Percentiles rank a stretch among this genome's conserved stretches.
These are phyloP conservation scores for Reticulascus tulasneorum DNA, from an alignment of 2,329 filamentous ascomycete genomes.

Conservation along the genomic window DNA sequence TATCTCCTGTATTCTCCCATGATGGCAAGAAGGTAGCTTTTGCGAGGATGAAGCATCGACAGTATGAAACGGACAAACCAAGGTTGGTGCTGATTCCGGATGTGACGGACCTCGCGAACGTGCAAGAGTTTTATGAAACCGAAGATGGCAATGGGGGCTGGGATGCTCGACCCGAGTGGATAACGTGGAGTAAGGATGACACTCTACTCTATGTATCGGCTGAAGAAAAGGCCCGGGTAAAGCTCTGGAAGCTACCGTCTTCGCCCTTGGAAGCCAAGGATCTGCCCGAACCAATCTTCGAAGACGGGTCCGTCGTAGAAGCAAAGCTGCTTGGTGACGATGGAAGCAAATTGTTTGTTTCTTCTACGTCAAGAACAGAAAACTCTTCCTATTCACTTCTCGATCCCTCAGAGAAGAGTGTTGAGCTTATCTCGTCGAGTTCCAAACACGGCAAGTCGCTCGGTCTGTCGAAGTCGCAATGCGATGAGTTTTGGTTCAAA, in stretches of 20 bases:
- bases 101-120: slow-evolving; percentile 51
- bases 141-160: slow-evolving; percentile 60
- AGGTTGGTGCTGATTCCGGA: slow-evolving; percentile 63
- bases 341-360: slow-evolving; percentile 54
- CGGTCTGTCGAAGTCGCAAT: slow-evolving; percentile 59
- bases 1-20: slow-evolving; percentile 68
- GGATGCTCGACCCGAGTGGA: slow-evolving; percentile 54
- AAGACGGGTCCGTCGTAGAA: slow-evolving; percentile 50
- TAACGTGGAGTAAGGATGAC: slow-evolving; percentile 56
- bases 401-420: slow-evolving; percentile 35
- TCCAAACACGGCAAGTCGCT: slow-evolving; percentile 63
- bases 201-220: slow-evolving; percentile 67
- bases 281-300: slow-evolving; percentile 45
- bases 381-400: slow-evolving; percentile 66
- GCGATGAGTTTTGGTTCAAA: slow-evolving; percentile 65
- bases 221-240: slow-evolving; percentile 61
- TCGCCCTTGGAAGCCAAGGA: slow-evolving; percentile 44
- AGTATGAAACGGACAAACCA: slow-evolving; percentile 79
- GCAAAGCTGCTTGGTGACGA: slow-evolving; percentile 47
- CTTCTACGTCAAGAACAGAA: slow-evolving; percentile 65
- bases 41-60: slow-evolving; percentile 68
- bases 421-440: slow-evolving; percentile 55
- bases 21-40: slow-evolving; percentile 70
- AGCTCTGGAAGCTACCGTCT: slow-evolving; percentile 60
- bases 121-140: slow-evolving; percentile 60